These are phyloP conservation scores for Schwanniomyces sp. DNA, from an alignment of 805 yeast genomes.

Conservation along the genomic window DNA sequence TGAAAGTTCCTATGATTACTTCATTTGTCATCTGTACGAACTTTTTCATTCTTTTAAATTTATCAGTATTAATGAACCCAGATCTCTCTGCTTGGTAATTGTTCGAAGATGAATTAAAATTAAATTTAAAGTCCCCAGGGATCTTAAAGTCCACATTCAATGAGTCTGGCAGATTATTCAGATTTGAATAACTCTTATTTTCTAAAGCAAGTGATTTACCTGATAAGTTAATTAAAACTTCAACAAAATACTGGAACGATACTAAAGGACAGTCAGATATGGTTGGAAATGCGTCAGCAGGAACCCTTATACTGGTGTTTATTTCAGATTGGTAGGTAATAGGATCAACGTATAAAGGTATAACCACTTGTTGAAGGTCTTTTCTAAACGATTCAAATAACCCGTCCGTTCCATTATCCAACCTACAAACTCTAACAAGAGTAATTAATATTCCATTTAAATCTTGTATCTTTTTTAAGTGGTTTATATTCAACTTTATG, in stretches of 20 bases:
- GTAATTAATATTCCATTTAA: slow-evolving; percentile 77
- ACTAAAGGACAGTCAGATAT: slow-evolving; percentile 70
- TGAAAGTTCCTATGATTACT: slow-evolving; percentile 75
- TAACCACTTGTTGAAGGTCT: slow-evolving; percentile 74
- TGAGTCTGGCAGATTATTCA: slow-evolving; percentile 5
- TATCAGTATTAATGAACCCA: slow-evolving; percentile 74
- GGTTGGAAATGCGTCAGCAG: slow-evolving; percentile 85
- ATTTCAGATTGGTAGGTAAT: slow-evolving; percentile 54
- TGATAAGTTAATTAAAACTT: slow-evolving; percentile 77
- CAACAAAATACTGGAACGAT: slow-evolving; percentile 81
- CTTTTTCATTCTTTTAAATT: slow-evolving; percentile 69
- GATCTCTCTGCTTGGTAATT: slow-evolving; percentile 31
- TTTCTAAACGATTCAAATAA: slow-evolving; percentile 75
- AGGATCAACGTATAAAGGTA: slow-evolving; percentile 81
- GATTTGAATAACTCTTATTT: slow-evolving; percentile 12
- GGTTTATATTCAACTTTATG: slow-evolving; percentile 63
- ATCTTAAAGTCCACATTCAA: slow-evolving; percentile 7
- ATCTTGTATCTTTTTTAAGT: slow-evolving; percentile 68
- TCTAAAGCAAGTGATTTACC: slow-evolving; percentile 48
- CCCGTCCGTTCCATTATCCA: slow-evolving; percentile 56
- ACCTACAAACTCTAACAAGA: slow-evolving; percentile 73
- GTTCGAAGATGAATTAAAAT: slow-evolving; percentile 21
- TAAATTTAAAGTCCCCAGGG: slow-evolving; percentile 18
- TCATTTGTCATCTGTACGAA: slow-evolving; percentile 82
- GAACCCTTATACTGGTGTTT: slow-evolving; percentile 66